A percentile compares a stretch with the other conserved stretches of the same genome.
phyloP scores from a whole-genome alignment of 331 rosid species.

The Malus hybrid region DNA sequence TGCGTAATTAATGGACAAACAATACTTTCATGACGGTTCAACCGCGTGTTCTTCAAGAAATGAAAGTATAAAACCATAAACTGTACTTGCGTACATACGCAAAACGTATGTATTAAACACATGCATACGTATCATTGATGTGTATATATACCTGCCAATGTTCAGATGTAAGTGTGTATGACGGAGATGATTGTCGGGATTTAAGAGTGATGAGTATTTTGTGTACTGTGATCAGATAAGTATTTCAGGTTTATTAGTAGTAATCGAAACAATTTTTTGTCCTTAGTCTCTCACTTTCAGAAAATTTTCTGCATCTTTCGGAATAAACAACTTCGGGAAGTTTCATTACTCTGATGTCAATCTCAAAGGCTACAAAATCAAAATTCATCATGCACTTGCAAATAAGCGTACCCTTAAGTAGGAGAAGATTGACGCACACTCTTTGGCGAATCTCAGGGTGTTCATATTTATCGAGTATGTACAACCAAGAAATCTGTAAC shows the following conservation, averaged over 20 bases:
- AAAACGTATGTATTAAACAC: background rate
- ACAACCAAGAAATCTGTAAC: constrained; percentile 48
- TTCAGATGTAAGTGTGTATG: background rate
- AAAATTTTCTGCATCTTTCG: background rate
- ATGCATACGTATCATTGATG: background rate
- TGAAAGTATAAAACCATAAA: background rate
- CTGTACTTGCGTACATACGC: background rate
- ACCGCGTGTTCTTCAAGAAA: background rate
- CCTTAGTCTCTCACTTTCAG: background rate
- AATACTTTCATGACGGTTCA: background rate
- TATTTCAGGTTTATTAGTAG: background rate
- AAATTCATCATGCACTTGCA: background rate
- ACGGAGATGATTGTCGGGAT: constrained; percentile 2
- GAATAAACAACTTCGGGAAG: background rate
- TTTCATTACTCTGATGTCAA: constrained; percentile 4
- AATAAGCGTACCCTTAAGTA: background rate
- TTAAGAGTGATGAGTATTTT: background rate
- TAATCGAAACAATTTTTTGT: background rate
- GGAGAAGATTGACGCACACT: background rate
- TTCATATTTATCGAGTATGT: background rate
- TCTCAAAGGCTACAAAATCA: background rate
- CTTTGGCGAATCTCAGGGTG: too few relatives aligned
- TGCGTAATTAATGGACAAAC: background rate
- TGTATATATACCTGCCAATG: background rate
- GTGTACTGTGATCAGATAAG: background rate